These are phyloP conservation scores for Paratrimastix pyriformis DNA, from an alignment of 78 protist species.

Conservation along the genomic window DNA sequence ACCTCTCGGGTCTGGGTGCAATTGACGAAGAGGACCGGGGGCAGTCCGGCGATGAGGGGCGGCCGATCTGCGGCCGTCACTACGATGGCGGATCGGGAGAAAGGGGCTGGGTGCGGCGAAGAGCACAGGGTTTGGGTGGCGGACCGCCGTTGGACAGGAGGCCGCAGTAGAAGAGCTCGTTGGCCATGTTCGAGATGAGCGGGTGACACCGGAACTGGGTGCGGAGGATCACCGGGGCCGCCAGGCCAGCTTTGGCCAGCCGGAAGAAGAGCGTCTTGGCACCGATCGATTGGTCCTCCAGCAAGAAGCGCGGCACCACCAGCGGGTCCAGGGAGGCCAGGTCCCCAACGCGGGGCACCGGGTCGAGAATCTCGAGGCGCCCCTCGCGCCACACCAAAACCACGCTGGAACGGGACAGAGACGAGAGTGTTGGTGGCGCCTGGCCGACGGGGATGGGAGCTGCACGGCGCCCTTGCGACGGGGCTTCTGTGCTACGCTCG, in stretches of 20 bases:
- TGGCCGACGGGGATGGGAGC: no score
- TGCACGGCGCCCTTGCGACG: no score
- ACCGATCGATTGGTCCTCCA: no score
- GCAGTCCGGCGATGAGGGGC: conserved; percentile 4
- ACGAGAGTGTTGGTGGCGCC: no score
- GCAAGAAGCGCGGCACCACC: no score
- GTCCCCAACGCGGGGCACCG: no score
- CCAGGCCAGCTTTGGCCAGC: conserved; percentile 3
- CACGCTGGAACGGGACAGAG: no score
- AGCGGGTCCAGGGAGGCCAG: no score
- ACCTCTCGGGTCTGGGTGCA: not conserved
- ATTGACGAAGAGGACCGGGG: conserved; percentile 26
- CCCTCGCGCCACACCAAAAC: no score
- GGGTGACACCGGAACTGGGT: conserved; percentile 76
- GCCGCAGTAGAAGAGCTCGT: conserved; percentile 46
- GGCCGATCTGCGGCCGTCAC: conserved; percentile 10
- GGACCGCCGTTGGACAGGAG: conserved; percentile 36
- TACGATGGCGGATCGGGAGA: not conserved
- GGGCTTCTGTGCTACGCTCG: no score
- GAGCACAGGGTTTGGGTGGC: conserved; percentile 16
- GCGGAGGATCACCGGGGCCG: conserved; percentile 28
- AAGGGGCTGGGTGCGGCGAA: not conserved
- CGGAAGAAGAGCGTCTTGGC: conserved; percentile 61
- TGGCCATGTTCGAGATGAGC: conserved; percentile 34
- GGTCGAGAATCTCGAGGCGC: no score